These are phyloP conservation scores for Arthrobotrys iridis DNA, from an alignment of 2,329 filamentous ascomycete genomes.

Conservation along the genomic window DNA sequence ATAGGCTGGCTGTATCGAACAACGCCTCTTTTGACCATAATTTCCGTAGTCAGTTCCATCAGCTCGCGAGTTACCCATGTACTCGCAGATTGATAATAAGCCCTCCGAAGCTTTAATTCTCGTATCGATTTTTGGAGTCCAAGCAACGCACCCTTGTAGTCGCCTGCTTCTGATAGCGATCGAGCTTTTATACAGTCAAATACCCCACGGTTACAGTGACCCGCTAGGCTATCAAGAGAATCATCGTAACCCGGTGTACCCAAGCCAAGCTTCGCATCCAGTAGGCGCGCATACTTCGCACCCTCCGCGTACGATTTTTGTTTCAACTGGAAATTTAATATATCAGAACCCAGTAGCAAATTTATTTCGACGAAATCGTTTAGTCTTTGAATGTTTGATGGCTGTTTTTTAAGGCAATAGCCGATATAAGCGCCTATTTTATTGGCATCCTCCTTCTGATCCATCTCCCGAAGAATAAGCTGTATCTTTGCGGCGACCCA, in stretches of 20 bases:
- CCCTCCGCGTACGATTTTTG: background rate
- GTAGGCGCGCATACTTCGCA: background rate
- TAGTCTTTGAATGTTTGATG: background rate
- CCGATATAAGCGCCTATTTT: background rate
- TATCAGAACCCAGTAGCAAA: background rate
- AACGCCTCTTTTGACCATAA: slow-evolving; percentile 16
- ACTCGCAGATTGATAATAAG: background rate
- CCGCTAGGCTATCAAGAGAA: background rate
- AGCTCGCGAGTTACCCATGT: background rate
- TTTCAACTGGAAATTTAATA: background rate
- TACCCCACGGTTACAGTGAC: background rate
- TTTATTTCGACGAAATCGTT: background rate
- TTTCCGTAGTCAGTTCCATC: background rate
- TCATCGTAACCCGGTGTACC: background rate
- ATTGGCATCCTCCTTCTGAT: background rate
- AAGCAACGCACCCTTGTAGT: background rate
- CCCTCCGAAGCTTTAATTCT: too few species aligned
- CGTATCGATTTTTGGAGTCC: background rate
- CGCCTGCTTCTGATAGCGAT: background rate
- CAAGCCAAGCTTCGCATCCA: background rate
- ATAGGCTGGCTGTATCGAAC: slow-evolving; percentile 24
- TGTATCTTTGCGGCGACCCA: background rate
- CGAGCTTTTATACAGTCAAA: background rate
- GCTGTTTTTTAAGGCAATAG: background rate
- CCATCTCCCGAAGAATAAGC: background rate